phyloP scores from a whole-genome alignment of 2,329 filamentous ascomycete genomes.

The Aschersonia sp. region DNA sequence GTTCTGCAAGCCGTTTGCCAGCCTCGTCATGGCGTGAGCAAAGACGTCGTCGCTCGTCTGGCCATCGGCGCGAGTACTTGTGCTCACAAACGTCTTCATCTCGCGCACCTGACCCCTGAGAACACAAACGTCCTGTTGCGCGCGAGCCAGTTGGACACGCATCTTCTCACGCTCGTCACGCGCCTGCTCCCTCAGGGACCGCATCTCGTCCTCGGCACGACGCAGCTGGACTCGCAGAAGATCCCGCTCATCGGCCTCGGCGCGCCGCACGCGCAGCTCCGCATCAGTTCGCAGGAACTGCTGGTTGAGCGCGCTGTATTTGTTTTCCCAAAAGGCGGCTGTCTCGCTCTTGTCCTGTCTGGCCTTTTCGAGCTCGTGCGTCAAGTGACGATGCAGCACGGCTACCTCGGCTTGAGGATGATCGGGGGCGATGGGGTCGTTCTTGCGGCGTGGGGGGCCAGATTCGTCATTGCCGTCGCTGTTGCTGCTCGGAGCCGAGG shows the following conservation, averaged over 20 bases:
- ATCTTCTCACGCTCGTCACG: constrained; percentile 33
- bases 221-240: not conserved
- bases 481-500: not conserved
- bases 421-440: constrained; percentile 30
- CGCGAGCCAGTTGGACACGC: constrained; percentile 19
- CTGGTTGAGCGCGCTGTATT: constrained; percentile 36
- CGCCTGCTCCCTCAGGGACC: constrained; percentile 8
- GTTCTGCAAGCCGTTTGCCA: constrained; percentile 57
- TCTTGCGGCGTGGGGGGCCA: constrained; percentile 26
- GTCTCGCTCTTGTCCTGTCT: constrained; percentile 40
- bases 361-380: constrained; percentile 35
- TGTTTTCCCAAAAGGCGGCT: constrained; percentile 42
- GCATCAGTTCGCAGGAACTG: constrained; percentile 37
- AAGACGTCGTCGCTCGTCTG: constrained; percentile 54
- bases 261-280: constrained; percentile 34
- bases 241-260: constrained; percentile 29
- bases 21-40: constrained; percentile 41
- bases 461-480: constrained; percentile 1
- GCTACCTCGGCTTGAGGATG: constrained; percentile 36
- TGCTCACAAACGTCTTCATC: constrained; percentile 59
- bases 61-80: constrained; percentile 45
- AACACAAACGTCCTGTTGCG: constrained; percentile 38
- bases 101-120: constrained; percentile 47
- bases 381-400: constrained; percentile 38
- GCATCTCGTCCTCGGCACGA: constrained; percentile 28